Evolutionary conservation across 257 asterid species (phyloP).

Genomic region (Misopates orontium): DNA sequence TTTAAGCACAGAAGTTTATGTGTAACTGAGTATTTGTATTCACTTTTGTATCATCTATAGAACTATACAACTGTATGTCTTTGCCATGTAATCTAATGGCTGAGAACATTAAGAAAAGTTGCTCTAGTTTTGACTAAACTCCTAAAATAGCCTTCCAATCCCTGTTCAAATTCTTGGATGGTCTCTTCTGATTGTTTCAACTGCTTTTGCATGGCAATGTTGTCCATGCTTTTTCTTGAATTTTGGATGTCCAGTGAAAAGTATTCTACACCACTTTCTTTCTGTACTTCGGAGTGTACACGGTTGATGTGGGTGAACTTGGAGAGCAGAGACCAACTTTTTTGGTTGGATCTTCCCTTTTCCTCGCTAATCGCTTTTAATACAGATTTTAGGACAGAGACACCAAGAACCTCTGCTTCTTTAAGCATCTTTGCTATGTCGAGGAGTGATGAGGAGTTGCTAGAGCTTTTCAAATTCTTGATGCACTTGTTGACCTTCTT

Average conservation of each 20-base stretch:
- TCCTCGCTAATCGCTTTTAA: conserved; percentile 20
- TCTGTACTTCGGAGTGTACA: neutral
- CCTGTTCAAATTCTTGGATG: conserved; percentile 31
- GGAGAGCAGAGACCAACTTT: conserved; percentile 31
- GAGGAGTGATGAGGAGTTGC: neutral
- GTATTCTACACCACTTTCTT: neutral
- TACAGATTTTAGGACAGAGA: conserved; percentile 19
- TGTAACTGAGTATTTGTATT: neutral
- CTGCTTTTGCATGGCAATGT: conserved; percentile 23
- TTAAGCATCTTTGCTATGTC: conserved; percentile 3
- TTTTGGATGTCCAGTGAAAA: conserved; percentile 2
- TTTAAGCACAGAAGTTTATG: too few species aligned
- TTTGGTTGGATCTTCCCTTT: conserved; percentile 24
- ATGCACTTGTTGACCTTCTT: conserved; percentile 21
- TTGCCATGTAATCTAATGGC: conserved; percentile 10
- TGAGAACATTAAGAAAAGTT: conserved; percentile 31
- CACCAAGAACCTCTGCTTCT: conserved; percentile 23
- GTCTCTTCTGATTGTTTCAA: conserved; percentile 21
- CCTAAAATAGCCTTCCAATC: conserved; percentile 29
- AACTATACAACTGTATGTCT: neutral
- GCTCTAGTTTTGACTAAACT: conserved; percentile 34
- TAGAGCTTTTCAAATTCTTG: conserved; percentile 17
- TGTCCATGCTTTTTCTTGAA: neutral
- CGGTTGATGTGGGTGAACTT: conserved; percentile 19
- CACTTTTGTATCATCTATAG: neutral